Conservation (phyloP, 23 red algal species). For the Gracilaria caudata region DNA sequence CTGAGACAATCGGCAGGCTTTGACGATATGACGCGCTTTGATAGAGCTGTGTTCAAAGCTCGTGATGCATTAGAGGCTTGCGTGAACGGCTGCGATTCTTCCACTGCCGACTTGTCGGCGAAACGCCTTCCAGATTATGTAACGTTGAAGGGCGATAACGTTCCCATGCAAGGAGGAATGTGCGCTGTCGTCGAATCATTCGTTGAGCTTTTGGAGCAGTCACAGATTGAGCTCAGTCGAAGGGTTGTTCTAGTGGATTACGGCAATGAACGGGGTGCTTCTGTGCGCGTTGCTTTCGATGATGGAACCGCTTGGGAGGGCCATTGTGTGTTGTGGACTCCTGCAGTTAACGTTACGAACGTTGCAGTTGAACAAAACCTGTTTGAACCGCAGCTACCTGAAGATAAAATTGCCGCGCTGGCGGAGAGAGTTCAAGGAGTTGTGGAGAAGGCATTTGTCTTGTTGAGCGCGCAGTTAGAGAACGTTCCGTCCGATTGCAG, state of each 20-base stretch:
- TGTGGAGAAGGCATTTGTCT: constrained; percentile 45
- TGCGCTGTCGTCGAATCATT: constrained; percentile 18
- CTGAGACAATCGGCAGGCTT: background rate
- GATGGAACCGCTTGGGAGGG: background rate
- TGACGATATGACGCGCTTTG: constrained; percentile 6
- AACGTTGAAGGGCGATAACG: constrained; percentile 47
- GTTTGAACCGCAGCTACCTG: constrained; percentile 23
- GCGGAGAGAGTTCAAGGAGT: constrained; percentile 19
- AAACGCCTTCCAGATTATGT: constrained; percentile 4
- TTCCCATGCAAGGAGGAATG: constrained; percentile 27
- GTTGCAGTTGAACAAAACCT: background rate
- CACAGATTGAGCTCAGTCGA: background rate
- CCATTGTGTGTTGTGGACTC: constrained; percentile 27
- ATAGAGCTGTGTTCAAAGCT: constrained; percentile 8
- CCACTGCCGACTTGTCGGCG: constrained; percentile 21
- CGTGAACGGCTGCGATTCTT: constrained; percentile 35
- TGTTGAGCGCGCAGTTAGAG: background rate
- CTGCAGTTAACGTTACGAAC: constrained; percentile 41
- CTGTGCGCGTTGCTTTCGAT: background rate
- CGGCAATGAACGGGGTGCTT: background rate
- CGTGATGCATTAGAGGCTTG: constrained; percentile 23
- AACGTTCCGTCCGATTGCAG: constrained; percentile 2
- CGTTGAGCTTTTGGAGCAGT: background rate
- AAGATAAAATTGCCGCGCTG: constrained; percentile 21
- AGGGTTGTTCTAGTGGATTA: background rate